phyloP scores from a whole-genome alignment of 2,329 filamentous ascomycete genomes.

The Aspergillus niger region DNA sequence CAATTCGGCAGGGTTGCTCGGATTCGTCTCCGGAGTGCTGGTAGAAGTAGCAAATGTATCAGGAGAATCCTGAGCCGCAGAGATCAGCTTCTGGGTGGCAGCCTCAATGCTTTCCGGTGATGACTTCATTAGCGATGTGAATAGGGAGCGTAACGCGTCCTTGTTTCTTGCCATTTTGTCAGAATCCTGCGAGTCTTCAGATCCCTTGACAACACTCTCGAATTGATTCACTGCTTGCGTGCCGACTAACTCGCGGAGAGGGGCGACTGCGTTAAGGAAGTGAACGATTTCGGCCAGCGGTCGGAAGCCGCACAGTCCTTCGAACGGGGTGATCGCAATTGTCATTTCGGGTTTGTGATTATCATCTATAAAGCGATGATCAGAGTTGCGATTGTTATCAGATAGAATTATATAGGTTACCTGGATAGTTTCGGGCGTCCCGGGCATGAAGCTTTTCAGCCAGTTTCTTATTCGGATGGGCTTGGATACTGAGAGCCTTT shows the following conservation, averaged over 20 bases:
- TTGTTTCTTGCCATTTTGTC: conserved; percentile 66
- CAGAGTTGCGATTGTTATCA: background rate
- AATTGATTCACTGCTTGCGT: conserved; percentile 52
- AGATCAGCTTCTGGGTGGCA: conserved; percentile 69
- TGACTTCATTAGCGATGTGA: conserved; percentile 79
- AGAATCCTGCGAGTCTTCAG: conserved; percentile 52
- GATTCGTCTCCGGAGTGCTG: conserved; percentile 37
- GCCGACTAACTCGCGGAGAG: conserved; percentile 68
- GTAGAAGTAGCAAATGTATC: conserved; percentile 67
- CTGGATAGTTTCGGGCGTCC: conserved; percentile 90
- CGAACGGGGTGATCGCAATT: conserved; percentile 93
- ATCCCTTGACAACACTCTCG: conserved; percentile 59
- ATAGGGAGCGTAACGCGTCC: conserved; percentile 71
- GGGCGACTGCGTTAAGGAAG: conserved; percentile 69
- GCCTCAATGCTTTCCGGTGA: conserved; percentile 65
- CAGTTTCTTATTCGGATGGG: conserved; percentile 92
- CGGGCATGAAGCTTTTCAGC: conserved; percentile 83
- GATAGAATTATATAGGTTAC: conserved; percentile 32
- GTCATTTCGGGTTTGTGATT: conserved; percentile 99
- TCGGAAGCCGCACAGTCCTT: conserved; percentile 93
- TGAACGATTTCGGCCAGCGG: conserved; percentile 83
- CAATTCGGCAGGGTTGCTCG: conserved; percentile 58
- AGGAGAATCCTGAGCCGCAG: conserved; percentile 68
- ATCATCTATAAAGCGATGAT: conserved; percentile 62
- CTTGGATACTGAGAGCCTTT: conserved; percentile 96